Percentiles rank a stretch among this genome's conserved stretches.
These are phyloP conservation scores for Sordariomycetes sp. DNA, from an alignment of 2,329 filamentous ascomycete genomes.

Conservation along the genomic window DNA sequence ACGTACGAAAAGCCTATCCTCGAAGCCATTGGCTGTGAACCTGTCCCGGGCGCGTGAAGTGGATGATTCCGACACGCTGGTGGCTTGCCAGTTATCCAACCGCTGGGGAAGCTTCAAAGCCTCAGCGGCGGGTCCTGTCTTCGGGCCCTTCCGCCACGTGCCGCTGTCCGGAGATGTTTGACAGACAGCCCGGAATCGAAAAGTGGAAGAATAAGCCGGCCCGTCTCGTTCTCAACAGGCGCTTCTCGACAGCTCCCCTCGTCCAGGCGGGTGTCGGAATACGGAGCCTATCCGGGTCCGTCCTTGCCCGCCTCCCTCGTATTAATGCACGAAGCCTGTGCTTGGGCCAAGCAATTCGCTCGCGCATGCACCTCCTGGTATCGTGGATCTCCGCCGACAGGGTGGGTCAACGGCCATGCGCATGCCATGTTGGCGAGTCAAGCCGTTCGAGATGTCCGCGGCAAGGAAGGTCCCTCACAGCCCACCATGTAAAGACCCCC, in stretches of 20 bases:
- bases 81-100: no score
- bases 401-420: not conserved
- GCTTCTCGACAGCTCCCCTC: not conserved
- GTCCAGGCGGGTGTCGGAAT: not conserved
- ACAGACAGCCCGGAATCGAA: no score
- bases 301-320: not conserved
- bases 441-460: not conserved
- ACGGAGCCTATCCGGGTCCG: not conserved
- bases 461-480: not conserved
- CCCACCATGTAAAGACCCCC: not conserved
- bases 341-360: not conserved
- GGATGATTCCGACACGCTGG: not conserved
- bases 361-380: not conserved
- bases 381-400: not conserved
- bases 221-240: not conserved
- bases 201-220: not conserved
- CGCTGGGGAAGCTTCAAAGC: no score
- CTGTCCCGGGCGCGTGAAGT: not conserved
- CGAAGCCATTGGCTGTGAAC: not conserved
- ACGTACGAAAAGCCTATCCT: not conserved
- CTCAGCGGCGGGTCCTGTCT: no score
- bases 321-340: not conserved
- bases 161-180: no score
- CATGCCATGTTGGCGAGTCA: not conserved
- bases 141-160: no score